Evolutionary conservation across 2,329 filamentous ascomycete species (phyloP), one percentile per base, ranked within the genome.

Genomic region (Colletotrichum neosansevieriae): DNA sequence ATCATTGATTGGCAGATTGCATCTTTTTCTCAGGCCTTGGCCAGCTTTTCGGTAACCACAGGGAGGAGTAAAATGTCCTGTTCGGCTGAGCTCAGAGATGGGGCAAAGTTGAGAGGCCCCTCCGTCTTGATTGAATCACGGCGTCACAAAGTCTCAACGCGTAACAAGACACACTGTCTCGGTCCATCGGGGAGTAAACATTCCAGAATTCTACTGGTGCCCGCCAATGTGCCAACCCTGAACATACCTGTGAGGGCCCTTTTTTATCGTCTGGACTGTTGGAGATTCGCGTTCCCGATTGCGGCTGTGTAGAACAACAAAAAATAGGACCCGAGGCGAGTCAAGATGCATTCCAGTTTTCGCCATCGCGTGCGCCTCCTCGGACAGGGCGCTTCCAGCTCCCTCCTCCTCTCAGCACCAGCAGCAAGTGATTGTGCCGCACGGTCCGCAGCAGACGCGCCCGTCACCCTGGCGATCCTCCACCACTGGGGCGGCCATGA

Each of bases 91-190:
- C 36, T 38, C 36, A 13, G 36, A 38, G 11, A 38, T 29, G 29
- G 29, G 29, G 29, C 36, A 11, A 3, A 38, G 36, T 12, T 12
- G 36, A 15, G 12, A 38, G 11, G 6, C 6, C 10, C 19, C 21
- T 21, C 36, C 50, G 32, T 54, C 15, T n/a, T 4, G 34, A 45
- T 58, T 50, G 57, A 49, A 59, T 59, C 44, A 61, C 47, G 36
- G 49, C 65, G 65, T 68, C 65, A 68, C 49, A 4, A 15, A 40
- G 57, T 51, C 32, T 56, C 65, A 59, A 29, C 24, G 21, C 57
- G 65, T 38, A 59, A 65, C 65, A 0, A 65, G 65, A 68, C 65
- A 68, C 65, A 68, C 5, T 65, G 65, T 68, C 61, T 65, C 13
- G 61, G 59, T 34, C 38, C 3, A 47, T 58, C 29, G 44, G 58